phyloP scores from a whole-genome alignment of 768 basidiomycete species.

The Calocybe gangraenosa region DNA sequence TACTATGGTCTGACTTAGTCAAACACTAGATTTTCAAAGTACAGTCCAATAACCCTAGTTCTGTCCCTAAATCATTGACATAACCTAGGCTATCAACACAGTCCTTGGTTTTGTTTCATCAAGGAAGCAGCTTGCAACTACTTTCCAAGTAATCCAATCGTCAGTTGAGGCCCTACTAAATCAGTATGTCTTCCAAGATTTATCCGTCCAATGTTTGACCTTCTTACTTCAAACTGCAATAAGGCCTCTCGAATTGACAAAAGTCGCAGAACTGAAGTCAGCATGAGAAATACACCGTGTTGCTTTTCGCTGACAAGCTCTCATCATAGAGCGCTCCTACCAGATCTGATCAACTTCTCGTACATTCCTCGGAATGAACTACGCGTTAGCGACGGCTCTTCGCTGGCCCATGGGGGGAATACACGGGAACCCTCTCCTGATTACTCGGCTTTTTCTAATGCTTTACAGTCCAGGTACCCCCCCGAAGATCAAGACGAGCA shows the following conservation, averaged over 20 bases:
- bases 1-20: too few species aligned
- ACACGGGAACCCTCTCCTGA: conserved; percentile 33
- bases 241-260: conserved; percentile 75
- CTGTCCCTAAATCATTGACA: too few species aligned
- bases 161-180: conserved; percentile 82
- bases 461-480: conserved; percentile 22
- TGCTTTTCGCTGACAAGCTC: not conserved
- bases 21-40: not conserved
- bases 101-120: conserved; percentile 86
- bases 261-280: conserved; percentile 83
- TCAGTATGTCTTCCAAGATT: conserved; percentile 39
- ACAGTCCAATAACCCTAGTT: not conserved
- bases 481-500: conserved; percentile 25
- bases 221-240: conserved; percentile 4
- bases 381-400: conserved; percentile 42
- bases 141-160: conserved; percentile 67
- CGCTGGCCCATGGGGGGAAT: conserved; percentile 14
- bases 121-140: conserved; percentile 74
- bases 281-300: conserved; percentile 11
- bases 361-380: conserved; percentile 68
- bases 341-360: conserved; percentile 76
- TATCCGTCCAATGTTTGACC: not conserved
- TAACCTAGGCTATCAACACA: conserved; percentile 73
- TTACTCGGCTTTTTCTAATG: conserved; percentile 25
- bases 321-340: conserved; percentile 63